Evolutionary conservation across 768 basidiomycete species (phyloP), one percentile per base, ranked within the genome.

Genomic region (Trametes meyenii): DNA sequence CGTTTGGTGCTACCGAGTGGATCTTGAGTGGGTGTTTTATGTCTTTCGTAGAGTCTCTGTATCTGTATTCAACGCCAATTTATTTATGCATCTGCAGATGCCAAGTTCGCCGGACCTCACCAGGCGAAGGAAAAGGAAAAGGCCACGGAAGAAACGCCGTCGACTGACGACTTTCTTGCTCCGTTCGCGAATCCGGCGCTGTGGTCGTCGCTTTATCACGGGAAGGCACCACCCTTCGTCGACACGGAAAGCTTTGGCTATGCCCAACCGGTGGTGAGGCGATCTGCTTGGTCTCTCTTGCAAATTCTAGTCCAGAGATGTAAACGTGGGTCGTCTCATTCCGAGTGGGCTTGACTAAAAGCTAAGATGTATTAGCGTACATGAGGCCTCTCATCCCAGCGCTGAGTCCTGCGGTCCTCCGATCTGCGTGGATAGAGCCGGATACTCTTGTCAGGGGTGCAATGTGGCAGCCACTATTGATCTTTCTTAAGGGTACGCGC

Each of bases 381-480:
- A 60, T 78, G 26, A 60, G 66, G 42, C 56, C 69, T 0, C 55
- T 82, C 17, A 56, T 88, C 1, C 77, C 78, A 1, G 72, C 81
- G 3, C 74, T 94, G 23, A 83, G 86, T 54, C 68, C 75, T 1
- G 85, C 83, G 0, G 74, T 88, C 5, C 74, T 95, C 44, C 83
- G 86, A n/a, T 87, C 89, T 13, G 81, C 82, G 13, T 88, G 85
- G 81, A 68, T 84, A 0, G 95, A 98, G 70, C 77, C 81, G 0
- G 94, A 96, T 65, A 64, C 77, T 1, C 77, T 77, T 3, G 94
- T 96, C 2, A 87, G 89, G 66, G 73, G 75, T 3, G 72, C 73
- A 1, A 87, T 94, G 83, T 89, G 88, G 79, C 82, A 83, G 42
- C 88, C 90, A 0, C 69, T 93, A 50, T 75, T 94, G 10, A 78